Evolutionary conservation across 1,284 basidiomycete species (phyloP).

Genomic region (Hymenochaete sp.): DNA sequence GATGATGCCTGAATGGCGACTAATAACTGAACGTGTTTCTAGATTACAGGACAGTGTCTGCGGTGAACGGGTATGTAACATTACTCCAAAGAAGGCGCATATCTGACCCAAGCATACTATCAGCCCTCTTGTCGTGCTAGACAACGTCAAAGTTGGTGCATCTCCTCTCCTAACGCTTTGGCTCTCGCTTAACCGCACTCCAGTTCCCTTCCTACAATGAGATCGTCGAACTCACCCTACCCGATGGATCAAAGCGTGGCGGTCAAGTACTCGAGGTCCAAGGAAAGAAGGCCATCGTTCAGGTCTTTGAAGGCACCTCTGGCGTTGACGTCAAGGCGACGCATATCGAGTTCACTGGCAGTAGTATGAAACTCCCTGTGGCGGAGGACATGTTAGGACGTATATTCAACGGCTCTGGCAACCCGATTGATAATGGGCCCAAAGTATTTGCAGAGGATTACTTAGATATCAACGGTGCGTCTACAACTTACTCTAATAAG

Average conservation of each 20-base stretch:
- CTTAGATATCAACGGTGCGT: conserved; percentile 94
- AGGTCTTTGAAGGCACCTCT: conserved; percentile 98
- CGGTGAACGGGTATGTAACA: conserved; percentile 77
- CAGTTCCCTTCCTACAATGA: conserved; percentile 99
- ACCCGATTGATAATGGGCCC: conserved; percentile 97
- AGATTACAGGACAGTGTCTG: conserved; percentile 96
- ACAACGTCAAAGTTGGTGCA: conserved; percentile 87
- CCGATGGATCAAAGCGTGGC: conserved; percentile 91
- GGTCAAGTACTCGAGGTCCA: conserved; percentile 98
- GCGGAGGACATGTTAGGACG: conserved; percentile 99
- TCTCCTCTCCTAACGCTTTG: conserved; percentile 14
- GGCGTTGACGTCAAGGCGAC: conserved; percentile 97
- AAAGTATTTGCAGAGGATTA: conserved; percentile 99
- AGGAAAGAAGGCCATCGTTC: conserved; percentile 98
- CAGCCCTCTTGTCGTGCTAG: conserved; percentile 91
- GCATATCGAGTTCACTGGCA: conserved; percentile 96
- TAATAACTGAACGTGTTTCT: conserved; percentile 21
- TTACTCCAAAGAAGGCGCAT: conserved; percentile 17
- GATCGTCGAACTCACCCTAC: conserved; percentile 93
- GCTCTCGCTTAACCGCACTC: conserved; percentile 7
- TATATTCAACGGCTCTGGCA: conserved; percentile 98
- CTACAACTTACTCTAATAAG: conserved; percentile 9
- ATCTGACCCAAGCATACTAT: conserved; percentile 15
- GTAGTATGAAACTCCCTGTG: conserved; percentile 97
- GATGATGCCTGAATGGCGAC: not conserved